Conservation (phyloP, 1,139 yeast species). For the Kluyveromyces sp. region DNA sequence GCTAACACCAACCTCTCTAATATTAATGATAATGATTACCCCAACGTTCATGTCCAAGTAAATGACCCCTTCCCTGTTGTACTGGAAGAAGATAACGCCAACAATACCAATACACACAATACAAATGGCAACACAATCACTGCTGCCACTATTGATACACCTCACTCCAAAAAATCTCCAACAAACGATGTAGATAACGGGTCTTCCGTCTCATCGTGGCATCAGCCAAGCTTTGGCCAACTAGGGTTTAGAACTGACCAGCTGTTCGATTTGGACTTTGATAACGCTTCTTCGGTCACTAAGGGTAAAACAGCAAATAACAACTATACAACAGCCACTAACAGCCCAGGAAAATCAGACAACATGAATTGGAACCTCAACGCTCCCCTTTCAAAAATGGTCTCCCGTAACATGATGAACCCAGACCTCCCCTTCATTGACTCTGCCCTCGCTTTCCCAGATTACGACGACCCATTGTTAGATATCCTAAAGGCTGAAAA, state of each 20-base stretch:
- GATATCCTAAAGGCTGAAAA: conserved; percentile 3
- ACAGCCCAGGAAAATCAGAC: conserved; percentile 1
- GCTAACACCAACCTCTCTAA: background rate
- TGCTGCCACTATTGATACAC: background rate
- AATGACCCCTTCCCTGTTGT: background rate
- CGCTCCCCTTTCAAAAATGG: background rate
- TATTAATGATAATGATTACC: background rate
- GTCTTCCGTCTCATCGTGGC: conserved; percentile 7
- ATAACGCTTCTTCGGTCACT: background rate
- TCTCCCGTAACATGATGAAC: background rate
- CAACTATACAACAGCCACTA: background rate
- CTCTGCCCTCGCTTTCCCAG: conserved; percentile 20
- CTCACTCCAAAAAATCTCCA: background rate
- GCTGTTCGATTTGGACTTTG: conserved; percentile 4
- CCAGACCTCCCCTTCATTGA: conserved; percentile 16
- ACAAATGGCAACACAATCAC: background rate
- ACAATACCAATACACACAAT: background rate
- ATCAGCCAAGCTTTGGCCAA: conserved; percentile 12
- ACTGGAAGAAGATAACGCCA: background rate
- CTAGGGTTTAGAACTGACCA: conserved; percentile 8
- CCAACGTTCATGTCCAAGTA: background rate
- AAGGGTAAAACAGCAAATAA: background rate
- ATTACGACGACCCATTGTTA: conserved; percentile 6
- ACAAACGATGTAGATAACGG: background rate
- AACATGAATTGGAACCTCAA: conserved; percentile 1